Evolutionary conservation across 1,284 basidiomycete genomes (phyloP).

Genomic region (Termitomyces sp.): DNA sequence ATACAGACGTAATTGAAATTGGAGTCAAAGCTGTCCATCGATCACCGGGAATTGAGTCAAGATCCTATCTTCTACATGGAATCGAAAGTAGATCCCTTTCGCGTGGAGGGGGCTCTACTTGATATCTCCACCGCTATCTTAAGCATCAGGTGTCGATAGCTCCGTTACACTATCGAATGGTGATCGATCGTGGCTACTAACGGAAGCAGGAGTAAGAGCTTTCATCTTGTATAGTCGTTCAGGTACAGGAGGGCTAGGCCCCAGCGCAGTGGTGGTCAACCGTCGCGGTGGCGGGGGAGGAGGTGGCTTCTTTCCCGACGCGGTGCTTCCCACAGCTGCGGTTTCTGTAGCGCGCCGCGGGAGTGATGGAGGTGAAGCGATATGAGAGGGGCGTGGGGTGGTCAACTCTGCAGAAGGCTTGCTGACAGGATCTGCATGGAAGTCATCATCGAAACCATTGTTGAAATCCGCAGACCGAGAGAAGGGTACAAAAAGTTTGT

Average conservation of each 20-base stretch:
- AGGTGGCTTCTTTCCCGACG: conserved; percentile 29
- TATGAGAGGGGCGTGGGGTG: conserved; percentile 6
- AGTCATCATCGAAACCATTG: conserved; percentile 10
- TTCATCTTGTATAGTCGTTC: conserved; percentile 13
- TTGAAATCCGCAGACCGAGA: conserved; percentile 4
- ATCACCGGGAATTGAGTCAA: not conserved
- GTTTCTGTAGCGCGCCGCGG: conserved; percentile 16
- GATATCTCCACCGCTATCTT: conserved; percentile 36
- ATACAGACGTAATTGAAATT: conserved; percentile 7
- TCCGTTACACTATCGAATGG: conserved; percentile 46
- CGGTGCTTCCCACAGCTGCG: conserved; percentile 8
- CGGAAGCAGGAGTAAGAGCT: conserved; percentile 21
- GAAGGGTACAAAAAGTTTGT: conserved; percentile 22
- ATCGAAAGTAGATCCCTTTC: conserved; percentile 53
- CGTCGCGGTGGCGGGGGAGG: conserved; percentile 44
- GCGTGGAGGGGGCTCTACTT: conserved; percentile 60
- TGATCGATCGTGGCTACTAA: conserved; percentile 36
- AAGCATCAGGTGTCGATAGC: conserved; percentile 13
- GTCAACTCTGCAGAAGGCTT: not conserved
- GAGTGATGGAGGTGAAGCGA: conserved; percentile 20
- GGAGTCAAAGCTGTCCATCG: conserved; percentile 1
- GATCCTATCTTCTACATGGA: conserved; percentile 26
- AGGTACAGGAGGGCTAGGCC: conserved; percentile 15
- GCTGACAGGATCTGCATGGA: not conserved
- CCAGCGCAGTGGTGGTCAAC: conserved; percentile 19